Evolutionary conservation across 192 early-diverging fungal genomes (phyloP), one percentile per base, ranked within the genome.

Genomic region (Bifiguratus adelaidae): DNA sequence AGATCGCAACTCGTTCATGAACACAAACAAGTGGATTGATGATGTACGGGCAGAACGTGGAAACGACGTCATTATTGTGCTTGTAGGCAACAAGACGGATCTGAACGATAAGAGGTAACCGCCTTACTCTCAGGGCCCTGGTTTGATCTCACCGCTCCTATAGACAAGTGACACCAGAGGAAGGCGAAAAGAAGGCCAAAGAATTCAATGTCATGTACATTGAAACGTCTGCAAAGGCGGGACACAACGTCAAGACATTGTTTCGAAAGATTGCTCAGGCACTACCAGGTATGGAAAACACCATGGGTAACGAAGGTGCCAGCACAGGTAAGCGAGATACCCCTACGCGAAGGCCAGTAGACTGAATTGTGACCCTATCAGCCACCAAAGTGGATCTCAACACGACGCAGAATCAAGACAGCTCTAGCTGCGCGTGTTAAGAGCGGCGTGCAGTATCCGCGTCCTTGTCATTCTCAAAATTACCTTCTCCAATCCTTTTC

Each of bases 61-160:
- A 15, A 82, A 86, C 55, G 93, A 99, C 55, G 96, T 99, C 4
- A 88, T 97, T 32, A 95, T 99, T 58, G 94, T 99, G 23, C 66
- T 99, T 12, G 92, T 97, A 9, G 96, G 94, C 19, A 99, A 99
- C 79, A 99, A 99, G 73, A 95, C 92, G 4, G 96, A 99, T 68
- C 70, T 99, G 55, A 88, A 77, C 61, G 96, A 97, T 32, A 94
- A 91, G 57, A 73, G 90, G 70, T 86, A 77, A 61, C 13, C 27
- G 13, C 2, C 7, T 72, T 12, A 26, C 15, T 5, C 30, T 69
- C n/a, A 23, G 2, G 44, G 9, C 23, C 22, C 19, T 29, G 22
- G 26, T 3, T 24, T 48, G 1, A 35, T n/a, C 12, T 3, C 30
- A 4, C 27, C 32, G n/a, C 13, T 48, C 5, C 34, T 28, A 28